Evolutionary conservation across 108 stramenopile species (phyloP), one percentile per base, ranked within the genome.

Genomic region (Cyclostephanos invisitatus): DNA sequence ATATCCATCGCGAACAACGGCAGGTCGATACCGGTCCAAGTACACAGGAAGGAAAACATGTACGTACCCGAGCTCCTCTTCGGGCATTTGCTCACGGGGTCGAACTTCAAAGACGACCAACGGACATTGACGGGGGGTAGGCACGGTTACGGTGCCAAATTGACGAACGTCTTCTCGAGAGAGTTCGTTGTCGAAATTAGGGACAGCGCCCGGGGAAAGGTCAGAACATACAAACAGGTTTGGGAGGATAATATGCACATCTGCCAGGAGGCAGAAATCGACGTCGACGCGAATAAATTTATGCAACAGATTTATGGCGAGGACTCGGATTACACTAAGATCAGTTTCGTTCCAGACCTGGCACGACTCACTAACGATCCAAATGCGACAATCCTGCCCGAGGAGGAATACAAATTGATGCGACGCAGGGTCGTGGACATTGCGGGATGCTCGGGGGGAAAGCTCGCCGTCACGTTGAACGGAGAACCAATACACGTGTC

Each of bases 61-160:
- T 96, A 92, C 62, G 73, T 92, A 20, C 98, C 99, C 12, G 97
- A 98, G 83, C 84, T 99, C 65, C 85, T 99, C 37, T 99, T 99
- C 82, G 99, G 99, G 7, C 94, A 99, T 78, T 82, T 99, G 37
- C 69, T 99, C 46, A 99, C 98, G 20, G 98, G 98, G 6, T 91
- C 89, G 38, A 99, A 99, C 82, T 99, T 99, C 80, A 96, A 99
- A 49, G 99, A 99, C 60, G 75, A 84, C 47, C 88, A 98, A 72
- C 95, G 97, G 79, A 91, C 97, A 21, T 60, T 91, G 62, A 96
- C 95, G 10, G 96, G 97, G 29, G 97, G 97, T 7, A 67, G 93
- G 0, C 90, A 97, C 81, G 96, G 96, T 1, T 94, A 90, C 56
- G 96, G 96, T 4, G 96, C 96, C 18, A 97, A 97, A 57, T 75